A percentile compares a stretch with the other conserved stretches of the same genome.
Conservation (phyloP, 164 flowering plant genomes). For the Tinospora cordifolia region DNA sequence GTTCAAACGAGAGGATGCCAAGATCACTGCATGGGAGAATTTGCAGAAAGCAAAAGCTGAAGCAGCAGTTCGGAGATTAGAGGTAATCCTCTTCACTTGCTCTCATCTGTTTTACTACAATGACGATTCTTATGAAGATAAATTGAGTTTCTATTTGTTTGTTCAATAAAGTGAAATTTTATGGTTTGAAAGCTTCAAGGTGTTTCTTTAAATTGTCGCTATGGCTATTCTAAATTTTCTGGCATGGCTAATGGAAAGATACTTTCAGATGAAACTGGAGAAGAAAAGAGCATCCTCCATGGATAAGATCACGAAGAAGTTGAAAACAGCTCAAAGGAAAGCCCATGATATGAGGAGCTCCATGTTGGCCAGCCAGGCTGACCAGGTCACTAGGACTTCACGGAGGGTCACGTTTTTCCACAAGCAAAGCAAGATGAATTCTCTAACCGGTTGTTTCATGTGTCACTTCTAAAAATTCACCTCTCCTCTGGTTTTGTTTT, state of each 20-base stretch:
- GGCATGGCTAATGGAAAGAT: not conserved
- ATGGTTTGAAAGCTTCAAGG: not conserved
- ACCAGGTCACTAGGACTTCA: slow-evolving; percentile 41
- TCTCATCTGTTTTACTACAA: too few relatives aligned
- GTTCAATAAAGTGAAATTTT: not conserved
- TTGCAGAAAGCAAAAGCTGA: slow-evolving; percentile 98
- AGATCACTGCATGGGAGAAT: slow-evolving; percentile 94
- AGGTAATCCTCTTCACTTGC: slow-evolving; percentile 39
- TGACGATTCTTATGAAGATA: not conserved
- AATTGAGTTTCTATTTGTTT: not conserved
- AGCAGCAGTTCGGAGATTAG: slow-evolving; percentile 82
- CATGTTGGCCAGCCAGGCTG: slow-evolving; percentile 36
- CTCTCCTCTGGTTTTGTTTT: not conserved
- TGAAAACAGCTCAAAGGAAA: slow-evolving; percentile 75
- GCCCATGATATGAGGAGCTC: slow-evolving; percentile 91
- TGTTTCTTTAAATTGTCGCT: not conserved
- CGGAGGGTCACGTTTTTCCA: slow-evolving; percentile 39
- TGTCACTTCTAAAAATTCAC: slow-evolving; percentile 46
- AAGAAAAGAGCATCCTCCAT: slow-evolving; percentile 87
- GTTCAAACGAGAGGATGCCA: slow-evolving; percentile 81
- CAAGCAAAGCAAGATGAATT: slow-evolving; percentile 46
- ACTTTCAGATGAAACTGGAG: slow-evolving; percentile 81
- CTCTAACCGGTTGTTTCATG: slow-evolving; percentile 85
- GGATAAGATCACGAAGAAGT: slow-evolving; percentile 90
- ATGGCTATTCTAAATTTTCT: not conserved